phyloP scores from a whole-genome alignment of 345 rosid genomes.

The Sisymbrium altissimum region DNA sequence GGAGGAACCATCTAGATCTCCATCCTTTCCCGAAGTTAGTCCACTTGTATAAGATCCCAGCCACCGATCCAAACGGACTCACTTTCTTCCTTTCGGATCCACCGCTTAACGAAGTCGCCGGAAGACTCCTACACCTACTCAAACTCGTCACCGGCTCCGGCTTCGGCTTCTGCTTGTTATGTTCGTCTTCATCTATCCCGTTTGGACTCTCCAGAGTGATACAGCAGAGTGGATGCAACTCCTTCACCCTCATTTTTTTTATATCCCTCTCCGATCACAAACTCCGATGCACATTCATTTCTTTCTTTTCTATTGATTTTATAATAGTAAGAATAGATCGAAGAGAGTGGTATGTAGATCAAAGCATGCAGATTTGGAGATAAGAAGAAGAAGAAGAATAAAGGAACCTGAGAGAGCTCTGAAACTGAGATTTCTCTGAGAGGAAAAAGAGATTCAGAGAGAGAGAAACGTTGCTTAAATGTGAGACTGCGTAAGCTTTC shows the following conservation, averaged over 20 bases:
- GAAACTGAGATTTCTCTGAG: constrained; percentile 40
- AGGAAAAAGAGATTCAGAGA: constrained; percentile 21
- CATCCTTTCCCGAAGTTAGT: constrained; percentile 97
- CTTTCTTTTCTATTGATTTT: background rate
- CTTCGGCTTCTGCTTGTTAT: constrained; percentile 57
- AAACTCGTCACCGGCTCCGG: constrained; percentile 53
- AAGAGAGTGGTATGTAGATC: background rate
- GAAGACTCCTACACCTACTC: constrained; percentile 62
- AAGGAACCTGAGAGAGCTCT: constrained; percentile 40
- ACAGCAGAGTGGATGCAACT: constrained; percentile 94
- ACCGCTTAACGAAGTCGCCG: constrained; percentile 39
- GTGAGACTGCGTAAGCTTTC: constrained; percentile 36
- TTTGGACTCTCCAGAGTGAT: constrained; percentile 68
- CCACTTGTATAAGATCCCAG: constrained; percentile 92
- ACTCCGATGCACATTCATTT: background rate
- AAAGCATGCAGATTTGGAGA: constrained; percentile 31
- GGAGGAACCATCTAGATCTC: constrained; percentile 95
- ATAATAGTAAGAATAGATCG: background rate
- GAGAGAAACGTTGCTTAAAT: constrained; percentile 30
- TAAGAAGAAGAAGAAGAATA: constrained; percentile 9
- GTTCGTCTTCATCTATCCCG: constrained; percentile 49
- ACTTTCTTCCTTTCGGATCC: constrained; percentile 44
- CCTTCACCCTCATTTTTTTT: constrained; percentile 78
- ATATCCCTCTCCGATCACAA: constrained; percentile 25
- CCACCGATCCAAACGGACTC: constrained; percentile 54